Evolutionary conservation across 2,329 filamentous ascomycete species (phyloP), one percentile per base, ranked within the genome.

Genomic region (Trichoderma koningii): DNA sequence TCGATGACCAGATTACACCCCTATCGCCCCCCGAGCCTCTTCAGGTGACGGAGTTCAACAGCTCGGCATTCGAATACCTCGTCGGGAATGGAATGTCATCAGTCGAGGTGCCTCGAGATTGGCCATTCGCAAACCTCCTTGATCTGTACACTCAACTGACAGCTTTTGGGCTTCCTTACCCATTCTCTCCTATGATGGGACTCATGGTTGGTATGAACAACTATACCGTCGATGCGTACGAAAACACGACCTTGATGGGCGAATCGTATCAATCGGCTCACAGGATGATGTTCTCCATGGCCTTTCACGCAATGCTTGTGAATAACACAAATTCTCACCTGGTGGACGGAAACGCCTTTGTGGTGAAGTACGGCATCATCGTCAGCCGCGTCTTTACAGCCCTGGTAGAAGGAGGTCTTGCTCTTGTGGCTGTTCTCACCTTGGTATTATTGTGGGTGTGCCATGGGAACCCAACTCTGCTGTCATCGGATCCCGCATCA

Each of bases 41-140:
- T 0, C 26, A 64, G 0, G 67, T 70, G 0, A 45, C 57, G 0
- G 73, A 75, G 1, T 80, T 79, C 66, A 79, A 80, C 30, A 57
- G 67, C 0, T 73, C 76, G 0, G 74, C 76, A 0, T 76, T 79
- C 15, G 76, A 79, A 28, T 74, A 67, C n/a, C 61, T 79, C 0
- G 23, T 79, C 0, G 72, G 65, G 0, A 73, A 71, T 1, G 76
- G 76, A 0, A 61, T 60, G 56, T 21, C 56, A 2, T 12, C 23
- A 44, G 55, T 38, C 3, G 10, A 38, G 1, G 1, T 7, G 3
- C 10, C 34, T 6, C n/a, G 38, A 71, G 77, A 79, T 3, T 70
- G 51, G 2, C 71, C 75, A 0, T 70, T 72, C 7, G 60, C 48
- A 0, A 4, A 10, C 0, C 66, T 74, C 0, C 53, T 78, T 0